phyloP scores from a whole-genome alignment of 2,329 filamentous ascomycete species.

The Colletotrichum zoysiae region DNA sequence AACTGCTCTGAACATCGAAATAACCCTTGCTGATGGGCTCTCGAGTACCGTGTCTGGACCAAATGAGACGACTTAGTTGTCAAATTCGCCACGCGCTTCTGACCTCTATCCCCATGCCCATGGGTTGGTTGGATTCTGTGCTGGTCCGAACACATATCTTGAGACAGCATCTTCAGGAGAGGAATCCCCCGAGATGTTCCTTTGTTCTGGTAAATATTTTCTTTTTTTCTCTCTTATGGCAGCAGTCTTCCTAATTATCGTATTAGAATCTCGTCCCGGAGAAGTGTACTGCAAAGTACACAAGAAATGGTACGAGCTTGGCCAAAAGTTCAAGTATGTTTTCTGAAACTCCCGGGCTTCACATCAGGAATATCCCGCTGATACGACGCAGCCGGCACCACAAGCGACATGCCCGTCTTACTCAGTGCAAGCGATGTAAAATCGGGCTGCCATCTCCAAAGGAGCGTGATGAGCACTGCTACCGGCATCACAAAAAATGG shows the following conservation, averaged over 20 bases:
- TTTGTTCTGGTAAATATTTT: neutral
- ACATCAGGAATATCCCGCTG: neutral
- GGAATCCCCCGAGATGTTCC: neutral
- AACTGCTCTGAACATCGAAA: too few species aligned
- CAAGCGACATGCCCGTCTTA: neutral
- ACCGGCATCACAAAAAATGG: neutral
- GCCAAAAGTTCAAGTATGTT: neutral
- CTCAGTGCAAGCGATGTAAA: neutral
- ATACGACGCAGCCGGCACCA: neutral
- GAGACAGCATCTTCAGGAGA: too few species aligned
- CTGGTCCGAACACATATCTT: neutral
- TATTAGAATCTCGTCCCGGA: neutral
- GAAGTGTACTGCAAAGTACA: neutral
- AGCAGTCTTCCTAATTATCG: neutral
- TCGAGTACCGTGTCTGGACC: neutral
- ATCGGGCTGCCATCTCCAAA: neutral
- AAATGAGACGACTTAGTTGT: constrained; percentile 17
- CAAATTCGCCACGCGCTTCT: neutral
- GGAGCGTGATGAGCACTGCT: neutral
- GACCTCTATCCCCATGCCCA: neutral
- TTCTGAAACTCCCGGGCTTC: too few species aligned
- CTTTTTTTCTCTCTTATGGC: too few species aligned
- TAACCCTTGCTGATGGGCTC: rapidly evolving
- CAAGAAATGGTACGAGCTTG: neutral
- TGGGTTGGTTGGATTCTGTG: constrained; percentile 14